A percentile compares a stretch with the other conserved stretches of the same genome.
These are phyloP conservation scores for Suillus plorans DNA, from an alignment of 768 basidiomycete species.

Conservation along the genomic window DNA sequence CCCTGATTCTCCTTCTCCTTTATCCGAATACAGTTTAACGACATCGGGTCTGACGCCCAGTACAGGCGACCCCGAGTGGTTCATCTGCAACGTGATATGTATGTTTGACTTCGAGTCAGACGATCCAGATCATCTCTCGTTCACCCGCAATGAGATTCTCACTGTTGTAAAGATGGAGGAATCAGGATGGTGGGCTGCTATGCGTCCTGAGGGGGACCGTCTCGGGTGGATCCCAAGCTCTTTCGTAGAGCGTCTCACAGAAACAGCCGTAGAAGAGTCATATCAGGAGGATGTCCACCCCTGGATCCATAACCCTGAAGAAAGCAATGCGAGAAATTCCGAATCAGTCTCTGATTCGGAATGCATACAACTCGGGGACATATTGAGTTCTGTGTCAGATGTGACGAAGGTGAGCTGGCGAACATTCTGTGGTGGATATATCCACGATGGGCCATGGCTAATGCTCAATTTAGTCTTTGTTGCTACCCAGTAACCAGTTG, in stretches of 20 bases:
- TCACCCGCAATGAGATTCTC: conserved; percentile 66
- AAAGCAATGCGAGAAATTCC: conserved; percentile 41
- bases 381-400: background rate
- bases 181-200: conserved; percentile 83
- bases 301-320: conserved; percentile 42
- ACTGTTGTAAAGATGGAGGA: conserved; percentile 66
- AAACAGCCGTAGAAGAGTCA: background rate
- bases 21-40: conserved; percentile 6
- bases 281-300: conserved; percentile 5
- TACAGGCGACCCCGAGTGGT: conserved; percentile 30
- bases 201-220: conserved; percentile 47
- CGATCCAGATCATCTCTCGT: conserved; percentile 61
- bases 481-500: background rate
- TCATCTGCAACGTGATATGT: conserved; percentile 48
- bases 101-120: conserved; percentile 65
- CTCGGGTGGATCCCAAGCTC: conserved; percentile 80
- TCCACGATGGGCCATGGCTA: background rate
- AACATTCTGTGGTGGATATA: background rate
- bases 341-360: background rate
- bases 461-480: background rate
- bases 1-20: conserved; percentile 20
- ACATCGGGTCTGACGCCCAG: conserved; percentile 28
- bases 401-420: background rate
- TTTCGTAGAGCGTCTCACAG: conserved; percentile 55
- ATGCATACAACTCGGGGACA: background rate